A percentile compares a stretch with the other conserved stretches of the same genome.
Conservation (phyloP, 176 grass and related monocot genomes). For the Canna indica region DNA sequence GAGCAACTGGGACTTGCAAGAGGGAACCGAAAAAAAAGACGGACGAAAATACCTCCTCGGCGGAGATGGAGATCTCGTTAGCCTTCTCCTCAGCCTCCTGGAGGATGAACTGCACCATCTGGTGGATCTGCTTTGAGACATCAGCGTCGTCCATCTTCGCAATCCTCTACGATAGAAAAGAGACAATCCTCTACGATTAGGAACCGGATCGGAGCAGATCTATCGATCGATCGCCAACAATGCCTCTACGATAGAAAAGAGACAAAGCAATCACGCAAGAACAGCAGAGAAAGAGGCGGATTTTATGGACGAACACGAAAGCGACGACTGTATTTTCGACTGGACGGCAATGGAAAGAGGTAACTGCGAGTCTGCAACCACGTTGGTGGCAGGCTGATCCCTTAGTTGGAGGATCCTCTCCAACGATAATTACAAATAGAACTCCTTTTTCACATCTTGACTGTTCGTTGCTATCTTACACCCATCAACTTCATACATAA, state of each 20-base stretch:
- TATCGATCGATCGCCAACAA: background rate
- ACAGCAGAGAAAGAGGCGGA: background rate
- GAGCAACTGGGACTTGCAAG: background rate
- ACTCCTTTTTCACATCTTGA: background rate
- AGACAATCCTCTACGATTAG: no score
- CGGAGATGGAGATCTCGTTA: constrained; percentile 95
- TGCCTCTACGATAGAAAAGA: background rate
- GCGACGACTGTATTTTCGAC: background rate
- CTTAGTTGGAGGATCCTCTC: background rate
- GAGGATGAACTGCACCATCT: constrained; percentile 99
- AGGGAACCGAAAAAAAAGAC: background rate
- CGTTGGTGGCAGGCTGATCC: no score
- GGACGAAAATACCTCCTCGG: constrained; percentile 60
- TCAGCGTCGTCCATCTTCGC: constrained; percentile 91
- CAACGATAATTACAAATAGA: background rate
- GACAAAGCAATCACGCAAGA: background rate
- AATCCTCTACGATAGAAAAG: constrained; percentile 35
- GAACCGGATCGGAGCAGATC: background rate
- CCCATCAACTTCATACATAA: no score
- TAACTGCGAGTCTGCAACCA: no score
- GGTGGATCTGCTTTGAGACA: constrained; percentile 96
- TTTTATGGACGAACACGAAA: background rate
- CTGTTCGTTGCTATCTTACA: background rate
- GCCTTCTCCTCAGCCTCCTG: constrained; percentile 99
- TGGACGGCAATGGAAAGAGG: background rate